Conservation (phyloP, 495 filamentous ascomycete genomes). For the Penicillium antarcticum region DNA sequence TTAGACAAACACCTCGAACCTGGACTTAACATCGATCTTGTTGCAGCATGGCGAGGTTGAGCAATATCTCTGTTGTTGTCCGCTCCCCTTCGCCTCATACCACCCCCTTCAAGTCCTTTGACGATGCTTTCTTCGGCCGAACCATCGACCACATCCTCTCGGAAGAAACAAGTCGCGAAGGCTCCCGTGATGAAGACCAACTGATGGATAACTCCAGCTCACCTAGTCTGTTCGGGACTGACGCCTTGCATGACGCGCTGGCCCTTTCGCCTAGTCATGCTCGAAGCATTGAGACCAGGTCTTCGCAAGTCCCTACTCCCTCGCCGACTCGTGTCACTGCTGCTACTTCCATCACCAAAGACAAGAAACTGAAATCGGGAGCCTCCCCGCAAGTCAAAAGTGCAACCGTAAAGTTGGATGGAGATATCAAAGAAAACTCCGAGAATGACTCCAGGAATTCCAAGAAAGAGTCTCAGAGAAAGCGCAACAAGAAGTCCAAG, state of each 20-base stretch:
- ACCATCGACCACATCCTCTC: slow-evolving; percentile 25
- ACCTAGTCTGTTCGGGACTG: not conserved
- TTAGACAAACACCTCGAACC: not conserved
- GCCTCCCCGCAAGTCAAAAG: not conserved
- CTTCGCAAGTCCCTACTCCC: not conserved
- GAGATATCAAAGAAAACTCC: not conserved
- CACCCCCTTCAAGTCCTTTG: slow-evolving; percentile 16
- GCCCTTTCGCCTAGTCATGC: not conserved
- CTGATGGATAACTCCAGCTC: not conserved
- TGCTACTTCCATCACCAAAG: not conserved
- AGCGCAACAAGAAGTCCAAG: not conserved
- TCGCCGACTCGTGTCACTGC: not conserved
- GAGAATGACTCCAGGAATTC: no score
- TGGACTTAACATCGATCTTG: not conserved
- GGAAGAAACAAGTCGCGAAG: slow-evolving; percentile 23
- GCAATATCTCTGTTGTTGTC: slow-evolving; percentile 17
- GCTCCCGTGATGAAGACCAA: slow-evolving; percentile 6
- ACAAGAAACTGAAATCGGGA: not conserved
- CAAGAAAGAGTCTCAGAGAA: not conserved
- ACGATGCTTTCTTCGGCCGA: slow-evolving; percentile 10
- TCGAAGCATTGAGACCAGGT: not conserved
- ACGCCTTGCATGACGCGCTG: not conserved
- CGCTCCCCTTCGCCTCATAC: slow-evolving; percentile 18
- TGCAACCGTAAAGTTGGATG: not conserved
- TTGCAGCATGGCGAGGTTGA: not conserved